A percentile compares a stretch with the other conserved stretches of the same genome.
phyloP scores from a whole-genome alignment of 2,329 filamentous ascomycete genomes.

The Cladosporium sp. region DNA sequence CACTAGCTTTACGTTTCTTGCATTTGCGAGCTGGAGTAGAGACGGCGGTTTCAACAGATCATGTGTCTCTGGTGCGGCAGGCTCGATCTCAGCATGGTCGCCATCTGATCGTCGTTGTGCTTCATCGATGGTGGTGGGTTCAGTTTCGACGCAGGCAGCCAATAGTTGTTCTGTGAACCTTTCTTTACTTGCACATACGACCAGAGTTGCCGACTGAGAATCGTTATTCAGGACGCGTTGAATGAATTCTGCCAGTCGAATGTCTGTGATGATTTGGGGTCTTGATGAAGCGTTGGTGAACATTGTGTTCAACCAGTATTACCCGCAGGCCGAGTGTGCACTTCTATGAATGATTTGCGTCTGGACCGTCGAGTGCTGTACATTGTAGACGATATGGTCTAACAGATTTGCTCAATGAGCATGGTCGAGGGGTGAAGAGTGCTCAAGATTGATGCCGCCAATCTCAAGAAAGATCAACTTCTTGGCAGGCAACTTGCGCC shows the following conservation, averaged over 20 bases:
- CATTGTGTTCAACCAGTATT: background rate
- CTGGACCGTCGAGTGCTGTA: background rate
- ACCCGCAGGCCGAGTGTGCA: background rate
- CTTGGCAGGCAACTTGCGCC: constrained; percentile 1
- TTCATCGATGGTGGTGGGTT: constrained; percentile 11
- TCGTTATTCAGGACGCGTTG: constrained; percentile 62
- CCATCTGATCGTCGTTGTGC: background rate
- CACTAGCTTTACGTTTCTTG: constrained; percentile 67
- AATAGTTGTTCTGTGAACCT: constrained; percentile 65
- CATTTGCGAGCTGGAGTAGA: constrained; percentile 54
- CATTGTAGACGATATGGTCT: background rate
- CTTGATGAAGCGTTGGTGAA: background rate
- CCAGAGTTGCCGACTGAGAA: constrained; percentile 62
- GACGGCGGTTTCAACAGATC: background rate
- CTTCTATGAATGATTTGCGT: background rate
- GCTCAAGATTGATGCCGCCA: background rate
- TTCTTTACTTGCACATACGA: constrained; percentile 68
- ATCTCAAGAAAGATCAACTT: background rate
- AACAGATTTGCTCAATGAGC: background rate
- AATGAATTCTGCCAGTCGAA: constrained; percentile 55
- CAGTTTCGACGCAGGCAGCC: background rate
- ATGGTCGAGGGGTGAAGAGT: background rate
- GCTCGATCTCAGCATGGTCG: background rate
- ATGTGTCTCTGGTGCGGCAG: background rate
- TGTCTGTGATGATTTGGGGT: constrained; percentile 1